Evolutionary conservation across 495 filamentous ascomycete species (phyloP).

Genomic region (Acidomyces sp.): DNA sequence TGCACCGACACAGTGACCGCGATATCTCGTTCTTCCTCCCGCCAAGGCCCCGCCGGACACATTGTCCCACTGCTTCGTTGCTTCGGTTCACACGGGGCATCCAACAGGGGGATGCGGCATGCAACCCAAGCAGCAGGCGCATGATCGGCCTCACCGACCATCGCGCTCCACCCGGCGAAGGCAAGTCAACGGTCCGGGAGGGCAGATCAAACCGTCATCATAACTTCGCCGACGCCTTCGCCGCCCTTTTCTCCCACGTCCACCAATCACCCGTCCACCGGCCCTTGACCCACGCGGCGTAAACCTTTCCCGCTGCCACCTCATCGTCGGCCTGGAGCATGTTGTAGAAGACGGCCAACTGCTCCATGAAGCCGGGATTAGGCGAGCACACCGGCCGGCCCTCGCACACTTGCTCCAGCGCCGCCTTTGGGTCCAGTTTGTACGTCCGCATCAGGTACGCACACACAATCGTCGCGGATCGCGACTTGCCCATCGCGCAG

Average conservation of each 20-base stretch:
- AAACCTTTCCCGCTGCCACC: conserved; percentile 9
- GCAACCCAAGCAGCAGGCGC: too few relatives aligned
- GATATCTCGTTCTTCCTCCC: too few relatives aligned
- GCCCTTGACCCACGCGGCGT: conserved; percentile 19
- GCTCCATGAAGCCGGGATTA: conserved; percentile 26
- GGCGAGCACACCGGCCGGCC: conserved; percentile 24
- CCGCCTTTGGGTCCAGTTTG: conserved; percentile 10
- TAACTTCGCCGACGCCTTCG: conserved; percentile 12
- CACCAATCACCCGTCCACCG: conserved; percentile 20
- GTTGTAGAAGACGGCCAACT: conserved; percentile 16
- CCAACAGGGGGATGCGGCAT: too few relatives aligned
- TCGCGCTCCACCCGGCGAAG: too few relatives aligned
- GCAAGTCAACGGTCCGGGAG: too few relatives aligned
- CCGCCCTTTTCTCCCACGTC: conserved; percentile 20
- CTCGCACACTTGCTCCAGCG: conserved; percentile 21
- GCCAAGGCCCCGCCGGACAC: too few relatives aligned
- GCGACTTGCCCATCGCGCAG: conserved; percentile 27
- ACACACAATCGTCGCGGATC: conserved; percentile 21
- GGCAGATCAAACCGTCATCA: too few relatives aligned
- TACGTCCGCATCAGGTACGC: conserved; percentile 25
- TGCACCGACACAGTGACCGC: too few relatives aligned
- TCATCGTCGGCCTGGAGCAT: conserved; percentile 17
- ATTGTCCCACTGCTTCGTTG: too few relatives aligned
- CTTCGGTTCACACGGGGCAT: too few relatives aligned
- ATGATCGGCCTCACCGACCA: too few relatives aligned